phyloP scores from a whole-genome alignment of 31 red algal species.

The Odonthalia washingtoniensis region DNA sequence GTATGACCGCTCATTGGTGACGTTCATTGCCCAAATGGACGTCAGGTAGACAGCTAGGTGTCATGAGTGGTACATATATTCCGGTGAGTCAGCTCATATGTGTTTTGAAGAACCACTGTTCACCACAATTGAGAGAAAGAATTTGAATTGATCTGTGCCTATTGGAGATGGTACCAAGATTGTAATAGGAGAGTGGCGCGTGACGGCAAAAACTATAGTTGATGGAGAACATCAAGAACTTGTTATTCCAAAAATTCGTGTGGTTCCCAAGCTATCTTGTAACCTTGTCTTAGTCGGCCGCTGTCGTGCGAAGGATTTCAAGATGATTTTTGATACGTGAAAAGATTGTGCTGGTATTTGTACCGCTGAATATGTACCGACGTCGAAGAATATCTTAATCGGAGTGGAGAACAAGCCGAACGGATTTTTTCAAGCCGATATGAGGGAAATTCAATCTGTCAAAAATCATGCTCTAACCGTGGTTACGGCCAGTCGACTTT shows the following conservation, averaged over 20 bases:
- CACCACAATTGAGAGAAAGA: not conserved
- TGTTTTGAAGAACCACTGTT: not conserved
- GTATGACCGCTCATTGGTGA: not conserved
- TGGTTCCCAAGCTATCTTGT: slow-evolving; percentile 19
- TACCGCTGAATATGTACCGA: not conserved
- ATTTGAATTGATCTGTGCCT: not conserved
- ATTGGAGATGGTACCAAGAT: not conserved
- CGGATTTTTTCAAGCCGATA: not conserved
- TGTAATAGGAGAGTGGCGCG: not conserved
- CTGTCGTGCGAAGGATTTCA: slow-evolving; percentile 1
- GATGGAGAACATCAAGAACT: not conserved
- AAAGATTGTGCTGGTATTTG: not conserved
- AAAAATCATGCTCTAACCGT: slow-evolving; percentile 2
- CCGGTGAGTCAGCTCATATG: slow-evolving; percentile 33
- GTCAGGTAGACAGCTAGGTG: not conserved
- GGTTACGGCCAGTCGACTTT: not conserved
- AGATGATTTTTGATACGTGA: not conserved
- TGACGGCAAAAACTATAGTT: not conserved
- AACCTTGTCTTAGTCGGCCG: not conserved
- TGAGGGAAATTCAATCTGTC: not conserved
- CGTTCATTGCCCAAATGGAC: not conserved
- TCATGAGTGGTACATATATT: slow-evolving; percentile 39
- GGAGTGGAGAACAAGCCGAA: slow-evolving; percentile 12
- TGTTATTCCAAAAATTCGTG: not conserved
- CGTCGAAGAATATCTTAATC: not conserved